These are phyloP conservation scores for Calocybe gangraenosa DNA, from an alignment of 768 basidiomycete genomes.

Conservation along the genomic window DNA sequence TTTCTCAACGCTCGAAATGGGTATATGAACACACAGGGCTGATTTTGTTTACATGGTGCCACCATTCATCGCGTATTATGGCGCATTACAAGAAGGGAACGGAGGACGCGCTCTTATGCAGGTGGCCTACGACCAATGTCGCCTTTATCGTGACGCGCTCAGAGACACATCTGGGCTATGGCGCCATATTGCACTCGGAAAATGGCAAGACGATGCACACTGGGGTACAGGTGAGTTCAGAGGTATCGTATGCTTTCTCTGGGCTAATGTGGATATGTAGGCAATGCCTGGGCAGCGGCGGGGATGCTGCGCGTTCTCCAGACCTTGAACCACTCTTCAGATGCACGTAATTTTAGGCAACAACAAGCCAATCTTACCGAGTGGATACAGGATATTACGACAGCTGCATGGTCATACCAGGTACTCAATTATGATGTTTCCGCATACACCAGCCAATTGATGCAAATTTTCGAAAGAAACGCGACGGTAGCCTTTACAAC, in stretches of 20 bases:
- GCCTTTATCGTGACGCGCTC: conserved; percentile 53
- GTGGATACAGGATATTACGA: conserved; percentile 55
- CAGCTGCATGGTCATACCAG: conserved; percentile 38
- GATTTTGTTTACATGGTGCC: conserved; percentile 62
- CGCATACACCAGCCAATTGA: not conserved
- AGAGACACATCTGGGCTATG: conserved; percentile 46
- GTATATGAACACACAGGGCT: conserved; percentile 37
- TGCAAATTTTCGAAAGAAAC: conserved; percentile 22
- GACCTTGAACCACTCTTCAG: conserved; percentile 45
- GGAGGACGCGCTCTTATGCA: conserved; percentile 33
- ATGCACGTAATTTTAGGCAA: conserved; percentile 27
- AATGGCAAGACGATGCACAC: conserved; percentile 40
- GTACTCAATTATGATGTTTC: conserved; percentile 19
- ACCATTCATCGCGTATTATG: conserved; percentile 65
- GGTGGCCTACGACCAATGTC: conserved; percentile 51
- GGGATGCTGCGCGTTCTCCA: conserved; percentile 59
- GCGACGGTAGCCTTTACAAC: conserved; percentile 47
- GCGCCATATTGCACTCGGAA: conserved; percentile 51
- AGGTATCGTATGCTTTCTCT: not conserved
- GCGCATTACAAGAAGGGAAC: conserved; percentile 38
- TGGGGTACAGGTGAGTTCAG: conserved; percentile 49
- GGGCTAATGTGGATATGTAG: conserved; percentile 19
- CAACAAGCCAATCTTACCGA: conserved; percentile 40
- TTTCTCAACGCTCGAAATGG: not conserved
- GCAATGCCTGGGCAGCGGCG: conserved; percentile 66